Percentiles rank a stretch among this genome's conserved stretches.
Evolutionary conservation across 305 asterid genomes (phyloP).

Genomic region (Rubia peregrina): DNA sequence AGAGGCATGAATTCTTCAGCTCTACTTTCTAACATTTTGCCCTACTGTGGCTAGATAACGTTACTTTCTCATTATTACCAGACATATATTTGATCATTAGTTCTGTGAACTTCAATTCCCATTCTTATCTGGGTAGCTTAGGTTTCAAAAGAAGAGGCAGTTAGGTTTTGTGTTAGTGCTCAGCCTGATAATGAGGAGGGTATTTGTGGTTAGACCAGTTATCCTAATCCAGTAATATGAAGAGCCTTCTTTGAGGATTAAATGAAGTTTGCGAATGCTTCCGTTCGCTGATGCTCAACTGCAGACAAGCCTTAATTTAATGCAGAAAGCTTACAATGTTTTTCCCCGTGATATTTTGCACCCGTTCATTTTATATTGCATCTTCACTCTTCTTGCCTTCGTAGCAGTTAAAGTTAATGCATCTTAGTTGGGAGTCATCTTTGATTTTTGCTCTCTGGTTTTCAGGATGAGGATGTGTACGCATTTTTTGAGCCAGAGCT

Average conservation of each 20-base stretch:
- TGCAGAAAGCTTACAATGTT: no score
- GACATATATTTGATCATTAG: not conserved
- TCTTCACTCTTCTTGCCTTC: not conserved
- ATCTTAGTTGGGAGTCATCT: not conserved
- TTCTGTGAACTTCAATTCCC: no score
- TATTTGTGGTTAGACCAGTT: not conserved
- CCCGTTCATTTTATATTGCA: not conserved
- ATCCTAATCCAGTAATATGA: not conserved
- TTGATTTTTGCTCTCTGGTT: slow-evolving; percentile 11
- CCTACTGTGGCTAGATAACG: not conserved
- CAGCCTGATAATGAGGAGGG: not conserved
- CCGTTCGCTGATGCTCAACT: no score
- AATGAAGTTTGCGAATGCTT: not conserved
- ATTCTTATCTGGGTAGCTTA: not conserved
- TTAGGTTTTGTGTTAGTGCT: not conserved
- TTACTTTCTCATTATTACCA: not conserved
- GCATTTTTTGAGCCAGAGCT: slow-evolving; percentile 93
- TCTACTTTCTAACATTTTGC: not conserved
- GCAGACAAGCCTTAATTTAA: no score
- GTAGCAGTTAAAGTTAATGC: not conserved
- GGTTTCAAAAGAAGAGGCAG: not conserved
- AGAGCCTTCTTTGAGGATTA: not conserved
- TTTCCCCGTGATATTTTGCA: no score
- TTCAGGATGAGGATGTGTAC: slow-evolving; percentile 88
- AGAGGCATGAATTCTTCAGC: not conserved